phyloP scores from a whole-genome alignment of 805 yeast species.

The Metschnikowia corniflorae region DNA sequence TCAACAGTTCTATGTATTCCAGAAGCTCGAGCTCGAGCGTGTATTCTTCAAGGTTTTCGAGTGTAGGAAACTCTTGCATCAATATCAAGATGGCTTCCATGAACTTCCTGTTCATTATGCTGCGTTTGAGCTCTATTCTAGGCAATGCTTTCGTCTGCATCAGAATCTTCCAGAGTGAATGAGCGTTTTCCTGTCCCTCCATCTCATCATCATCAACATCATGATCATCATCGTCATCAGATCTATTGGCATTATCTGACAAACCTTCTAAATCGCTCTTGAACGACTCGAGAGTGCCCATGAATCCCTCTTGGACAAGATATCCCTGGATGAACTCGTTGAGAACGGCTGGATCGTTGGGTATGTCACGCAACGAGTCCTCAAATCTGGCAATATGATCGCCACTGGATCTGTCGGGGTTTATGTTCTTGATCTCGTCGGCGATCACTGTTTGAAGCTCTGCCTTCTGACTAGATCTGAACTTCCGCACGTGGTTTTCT shows the following conservation, averaged over 20 bases:
- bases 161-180: constrained; percentile 1
- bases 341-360: constrained; percentile 27
- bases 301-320: constrained; percentile 37
- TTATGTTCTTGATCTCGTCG: constrained; percentile 12
- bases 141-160: constrained; percentile 4
- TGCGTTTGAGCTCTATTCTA: constrained; percentile 5
- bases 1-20: constrained; percentile 24
- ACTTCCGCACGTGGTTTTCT: constrained; percentile 45
- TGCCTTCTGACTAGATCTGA: constrained; percentile 29
- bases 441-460: constrained; percentile 5
- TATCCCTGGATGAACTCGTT: constrained; percentile 37
- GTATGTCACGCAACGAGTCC: constrained; percentile 20
- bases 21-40: constrained; percentile 27
- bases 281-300: constrained; percentile 34
- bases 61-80: constrained; percentile 3
- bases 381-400: constrained; percentile 14
- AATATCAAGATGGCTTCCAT: constrained; percentile 8
- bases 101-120: constrained; percentile 8
- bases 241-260: constrained; percentile 11
- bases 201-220: constrained; percentile 14
- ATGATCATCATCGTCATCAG: constrained; percentile 14
- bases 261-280: constrained; percentile 28
- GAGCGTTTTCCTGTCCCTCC: not conserved
- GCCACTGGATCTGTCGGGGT: not conserved
- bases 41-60: constrained; percentile 8